Percentiles rank a stretch among this genome's conserved stretches.
phyloP scores from a whole-genome alignment of 148 eudicot genomes.

The Chenopodium album region DNA sequence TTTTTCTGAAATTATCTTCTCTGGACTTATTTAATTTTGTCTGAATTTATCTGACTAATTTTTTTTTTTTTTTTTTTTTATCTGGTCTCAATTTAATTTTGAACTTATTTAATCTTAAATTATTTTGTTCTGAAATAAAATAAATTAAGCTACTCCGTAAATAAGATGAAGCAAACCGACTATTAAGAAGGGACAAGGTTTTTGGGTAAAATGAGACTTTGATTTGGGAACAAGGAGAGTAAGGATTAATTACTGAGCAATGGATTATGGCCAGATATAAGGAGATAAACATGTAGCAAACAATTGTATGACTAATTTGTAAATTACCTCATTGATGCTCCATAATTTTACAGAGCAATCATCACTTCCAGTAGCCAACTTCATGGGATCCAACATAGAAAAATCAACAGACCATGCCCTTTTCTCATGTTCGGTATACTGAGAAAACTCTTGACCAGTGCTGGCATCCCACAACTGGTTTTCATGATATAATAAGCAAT shows the following conservation, averaged over 20 bases:
- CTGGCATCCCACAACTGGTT: conserved; percentile 90
- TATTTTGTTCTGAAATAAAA: too few species aligned
- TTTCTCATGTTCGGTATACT: conserved; percentile 57
- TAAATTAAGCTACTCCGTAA: too few species aligned
- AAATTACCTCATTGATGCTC: conserved; percentile 77
- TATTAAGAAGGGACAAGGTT: too few species aligned
- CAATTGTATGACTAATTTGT: neutral
- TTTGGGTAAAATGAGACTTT: too few species aligned
- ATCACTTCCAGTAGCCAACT: conserved; percentile 87
- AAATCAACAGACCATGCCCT: conserved; percentile 99
- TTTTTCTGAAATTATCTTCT: too few species aligned
- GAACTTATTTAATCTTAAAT: too few species aligned
- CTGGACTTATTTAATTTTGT: too few species aligned
- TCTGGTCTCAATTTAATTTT: too few species aligned
- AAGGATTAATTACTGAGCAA: neutral
- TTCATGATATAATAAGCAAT: conserved; percentile 10
- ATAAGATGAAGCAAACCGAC: too few species aligned
- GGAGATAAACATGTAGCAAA: neutral
- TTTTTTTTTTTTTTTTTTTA: too few species aligned
- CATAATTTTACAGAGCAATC: conserved; percentile 79
- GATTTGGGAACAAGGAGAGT: too few species aligned
- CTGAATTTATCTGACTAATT: too few species aligned
- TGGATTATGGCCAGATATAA: neutral
- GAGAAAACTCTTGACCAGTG: conserved; percentile 64
- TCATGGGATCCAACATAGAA: conserved; percentile 74